Evolutionary conservation across 1,139 yeast species (phyloP).

Genomic region (Diutina rugosa): DNA sequence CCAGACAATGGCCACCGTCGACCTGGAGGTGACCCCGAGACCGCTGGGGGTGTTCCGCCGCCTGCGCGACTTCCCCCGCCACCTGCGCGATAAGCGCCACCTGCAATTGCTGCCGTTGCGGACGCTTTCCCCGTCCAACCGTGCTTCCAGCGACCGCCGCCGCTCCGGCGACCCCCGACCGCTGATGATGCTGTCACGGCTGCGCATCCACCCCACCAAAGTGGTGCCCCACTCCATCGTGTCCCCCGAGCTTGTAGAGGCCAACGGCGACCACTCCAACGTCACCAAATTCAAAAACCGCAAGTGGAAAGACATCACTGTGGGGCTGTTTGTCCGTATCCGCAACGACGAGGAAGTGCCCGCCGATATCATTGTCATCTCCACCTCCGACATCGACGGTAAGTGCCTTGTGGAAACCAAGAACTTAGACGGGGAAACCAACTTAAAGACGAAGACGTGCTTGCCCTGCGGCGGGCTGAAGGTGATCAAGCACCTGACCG

Average conservation of each 20-base stretch:
- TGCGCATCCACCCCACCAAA: slow-evolving; percentile 1
- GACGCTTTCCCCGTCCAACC: no score
- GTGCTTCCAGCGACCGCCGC: neutral
- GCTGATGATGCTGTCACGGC: neutral
- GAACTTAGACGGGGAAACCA: slow-evolving; percentile 51
- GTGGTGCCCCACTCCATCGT: slow-evolving; percentile 17
- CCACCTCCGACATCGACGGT: slow-evolving; percentile 41
- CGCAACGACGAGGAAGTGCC: slow-evolving; percentile 53
- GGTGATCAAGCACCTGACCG: slow-evolving; percentile 18
- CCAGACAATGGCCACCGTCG: neutral
- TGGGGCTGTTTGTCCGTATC: slow-evolving; percentile 57
- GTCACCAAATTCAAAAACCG: slow-evolving; percentile 3
- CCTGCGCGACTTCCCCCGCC: neutral
- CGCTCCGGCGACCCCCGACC: neutral
- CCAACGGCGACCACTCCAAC: slow-evolving; percentile 9
- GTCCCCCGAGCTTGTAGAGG: slow-evolving; percentile 17
- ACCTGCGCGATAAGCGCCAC: neutral
- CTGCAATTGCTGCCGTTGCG: neutral
- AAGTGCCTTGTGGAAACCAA: slow-evolving; percentile 47
- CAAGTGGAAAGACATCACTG: slow-evolving; percentile 39
- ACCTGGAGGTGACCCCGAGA: neutral
- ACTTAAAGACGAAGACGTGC: slow-evolving; percentile 29
- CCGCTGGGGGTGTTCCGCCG: neutral
- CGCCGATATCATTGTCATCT: slow-evolving; percentile 37
- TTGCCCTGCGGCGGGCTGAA: slow-evolving; percentile 16